Base-by-base conservation (phyloP, 2,329 filamentous ascomycete species). In the Emergomyces orientalis region DNA sequence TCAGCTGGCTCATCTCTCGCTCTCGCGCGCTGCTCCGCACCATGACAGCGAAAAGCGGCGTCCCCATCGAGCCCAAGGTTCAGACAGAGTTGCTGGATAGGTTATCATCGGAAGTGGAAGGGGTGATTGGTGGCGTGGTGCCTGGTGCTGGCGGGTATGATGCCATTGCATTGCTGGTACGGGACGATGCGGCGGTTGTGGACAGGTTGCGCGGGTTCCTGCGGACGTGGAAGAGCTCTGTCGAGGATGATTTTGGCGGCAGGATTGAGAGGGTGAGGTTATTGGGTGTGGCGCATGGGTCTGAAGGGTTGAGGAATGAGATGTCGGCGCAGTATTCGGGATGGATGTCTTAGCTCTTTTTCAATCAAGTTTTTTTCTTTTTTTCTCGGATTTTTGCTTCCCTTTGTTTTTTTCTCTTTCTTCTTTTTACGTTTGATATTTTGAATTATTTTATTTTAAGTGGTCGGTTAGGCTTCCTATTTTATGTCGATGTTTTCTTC, bases 71-170 rank as follows among this genome's bases (percentile, higher is more conserved):
- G 79, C 94, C 94, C 0, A 80, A 80, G 51, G 86, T 88, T 68
- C 94, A 99, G 81, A 96, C 91, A 1, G 84, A 85, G 71, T 79
- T 99, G 64, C 78, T 99, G 43, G 89, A 99, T 75, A 89, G 86
- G 11, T 81, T 93, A 63, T 83, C 81, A 62, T 83, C 81, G 3
- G 74, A 77, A 3, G 78, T 97, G 1, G 82, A 88, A 0, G 94
- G 93, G 6, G 91, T 97, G 2, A 84, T 92, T 67, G 92, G 91
- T 0, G 94, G 92, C 0, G 91, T 97, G 0, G 94, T 97, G 0
- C 94, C 94, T 0, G 94, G 94, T 0, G 94, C 94, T 0, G 94
- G 94, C 11, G 94, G 94, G 0, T 97, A 89, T 71, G 94, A 99
- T 79, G 94, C 94, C 1, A 82, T 96, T 62, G 89, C 88, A 0